A percentile compares a stretch with the other conserved stretches of the same genome.
Evolutionary conservation across 2,329 filamentous ascomycete genomes (phyloP).

Genomic region (Daldinia sp.): DNA sequence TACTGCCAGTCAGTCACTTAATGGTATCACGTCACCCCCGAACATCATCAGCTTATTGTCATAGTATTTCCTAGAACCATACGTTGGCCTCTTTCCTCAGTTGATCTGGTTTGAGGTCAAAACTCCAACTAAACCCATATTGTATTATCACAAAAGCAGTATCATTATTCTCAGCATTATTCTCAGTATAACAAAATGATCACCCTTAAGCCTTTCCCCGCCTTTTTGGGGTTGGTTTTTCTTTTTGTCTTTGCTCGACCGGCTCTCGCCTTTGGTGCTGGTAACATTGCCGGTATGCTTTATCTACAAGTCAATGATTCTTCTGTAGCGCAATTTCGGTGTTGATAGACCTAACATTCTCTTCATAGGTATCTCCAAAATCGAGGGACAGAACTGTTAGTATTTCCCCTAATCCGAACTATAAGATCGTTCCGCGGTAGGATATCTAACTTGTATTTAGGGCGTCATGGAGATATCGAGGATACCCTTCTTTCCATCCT

Average conservation of each 20-base stretch:
- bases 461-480: slow-evolving; percentile 92
- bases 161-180: slow-evolving; percentile 3
- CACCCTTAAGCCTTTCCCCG: slow-evolving; percentile 56
- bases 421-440: background rate
- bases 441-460: slow-evolving; percentile 48
- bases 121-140: background rate
- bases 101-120: background rate
- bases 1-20: slow-evolving; percentile 31
- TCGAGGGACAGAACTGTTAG: slow-evolving; percentile 84
- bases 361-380: slow-evolving; percentile 68
- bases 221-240: slow-evolving; percentile 65
- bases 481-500: slow-evolving; percentile 82
- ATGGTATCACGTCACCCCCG: slow-evolving; percentile 35
- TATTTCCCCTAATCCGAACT: slow-evolving; percentile 24
- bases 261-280: slow-evolving; percentile 82
- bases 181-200: slow-evolving; percentile 52
- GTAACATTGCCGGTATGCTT: slow-evolving; percentile 79
- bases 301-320: background rate
- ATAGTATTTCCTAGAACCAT: slow-evolving; percentile 4
- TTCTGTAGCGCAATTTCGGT: background rate
- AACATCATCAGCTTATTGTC: slow-evolving; percentile 22
- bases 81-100: slow-evolving; percentile 7
- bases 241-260: slow-evolving; percentile 74
- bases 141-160: background rate
- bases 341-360: slow-evolving; percentile 9